Conservation (phyloP, 2,329 filamentous ascomycete species). For the Aspergillus niger region DNA sequence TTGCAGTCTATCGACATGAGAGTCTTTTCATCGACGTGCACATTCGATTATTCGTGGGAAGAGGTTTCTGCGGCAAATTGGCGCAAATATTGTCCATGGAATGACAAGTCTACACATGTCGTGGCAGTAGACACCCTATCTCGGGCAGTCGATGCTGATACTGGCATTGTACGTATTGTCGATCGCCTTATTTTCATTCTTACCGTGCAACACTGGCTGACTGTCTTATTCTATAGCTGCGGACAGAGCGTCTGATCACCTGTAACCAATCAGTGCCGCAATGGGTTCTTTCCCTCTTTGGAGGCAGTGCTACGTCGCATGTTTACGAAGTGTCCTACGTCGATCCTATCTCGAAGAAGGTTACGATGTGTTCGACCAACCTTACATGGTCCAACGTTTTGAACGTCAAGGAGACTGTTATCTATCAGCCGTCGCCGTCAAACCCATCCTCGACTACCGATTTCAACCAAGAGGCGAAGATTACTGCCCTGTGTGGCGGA, state of each 20-base stretch:
- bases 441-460: slow-evolving; percentile 64
- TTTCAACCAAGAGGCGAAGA: slow-evolving; percentile 86
- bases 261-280: slow-evolving; percentile 52
- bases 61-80: slow-evolving; percentile 97
- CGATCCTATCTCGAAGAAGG: slow-evolving; percentile 76
- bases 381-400: slow-evolving; percentile 89
- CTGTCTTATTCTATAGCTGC: slow-evolving; percentile 51
- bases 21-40: slow-evolving; percentile 86
- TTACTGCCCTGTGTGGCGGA: slow-evolving; percentile 90
- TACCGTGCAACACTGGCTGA: slow-evolving; percentile 15
- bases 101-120: slow-evolving; percentile 96
- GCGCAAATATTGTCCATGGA: slow-evolving; percentile 99
- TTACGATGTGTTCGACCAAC: slow-evolving; percentile 97
- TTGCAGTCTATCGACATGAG: slow-evolving; percentile 66
- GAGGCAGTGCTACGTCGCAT: slow-evolving; percentile 76
- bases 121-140: slow-evolving; percentile 91
- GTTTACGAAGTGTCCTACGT: slow-evolving; percentile 97
- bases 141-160: slow-evolving; percentile 64
- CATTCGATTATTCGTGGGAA: slow-evolving; percentile 98
- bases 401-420: slow-evolving; percentile 88
- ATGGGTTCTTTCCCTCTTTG: slow-evolving; percentile 73
- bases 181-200: neutral
- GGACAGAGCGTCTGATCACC: slow-evolving; percentile 67
- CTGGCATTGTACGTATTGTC: slow-evolving; percentile 63
- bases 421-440: slow-evolving; percentile 67